Conservation (phyloP, 2,329 filamentous ascomycete species). For the Epichloe amarillans region DNA sequence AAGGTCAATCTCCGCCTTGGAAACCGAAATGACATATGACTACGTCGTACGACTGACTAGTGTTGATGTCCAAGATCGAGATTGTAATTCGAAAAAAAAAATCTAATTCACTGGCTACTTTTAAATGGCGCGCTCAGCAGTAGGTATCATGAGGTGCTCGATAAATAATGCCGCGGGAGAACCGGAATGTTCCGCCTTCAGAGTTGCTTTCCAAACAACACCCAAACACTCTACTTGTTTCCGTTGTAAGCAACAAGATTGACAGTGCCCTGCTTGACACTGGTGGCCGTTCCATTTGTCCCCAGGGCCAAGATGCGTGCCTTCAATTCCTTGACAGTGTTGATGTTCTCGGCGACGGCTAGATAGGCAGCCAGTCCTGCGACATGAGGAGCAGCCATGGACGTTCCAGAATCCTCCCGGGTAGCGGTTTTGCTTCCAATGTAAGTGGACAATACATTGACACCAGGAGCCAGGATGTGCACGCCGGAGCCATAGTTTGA, state of each 20-base stretch:
- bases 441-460: constrained; percentile 32
- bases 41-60: no score
- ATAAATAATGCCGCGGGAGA: no score
- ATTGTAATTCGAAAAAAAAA: no score
- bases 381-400: constrained; percentile 49
- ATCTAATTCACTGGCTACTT: no score
- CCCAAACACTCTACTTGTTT: neutral
- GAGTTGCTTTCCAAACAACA: neutral
- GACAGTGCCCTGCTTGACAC: constrained; percentile 20
- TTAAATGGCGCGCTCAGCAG: no score
- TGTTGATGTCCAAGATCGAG: no score
- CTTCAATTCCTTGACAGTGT: constrained; percentile 29
- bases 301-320: constrained; percentile 27
- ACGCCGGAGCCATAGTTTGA: constrained; percentile 36
- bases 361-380: constrained; percentile 47
- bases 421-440: constrained; percentile 27
- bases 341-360: constrained; percentile 25
- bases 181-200: no score
- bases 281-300: constrained; percentile 24
- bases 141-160: no score
- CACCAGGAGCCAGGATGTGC: constrained; percentile 39
- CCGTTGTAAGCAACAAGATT: constrained; percentile 38
- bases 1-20: no score
- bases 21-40: no score
- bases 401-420: constrained; percentile 42